Conservation (phyloP, 768 basidiomycete species). For the Trametes coccinea region DNA sequence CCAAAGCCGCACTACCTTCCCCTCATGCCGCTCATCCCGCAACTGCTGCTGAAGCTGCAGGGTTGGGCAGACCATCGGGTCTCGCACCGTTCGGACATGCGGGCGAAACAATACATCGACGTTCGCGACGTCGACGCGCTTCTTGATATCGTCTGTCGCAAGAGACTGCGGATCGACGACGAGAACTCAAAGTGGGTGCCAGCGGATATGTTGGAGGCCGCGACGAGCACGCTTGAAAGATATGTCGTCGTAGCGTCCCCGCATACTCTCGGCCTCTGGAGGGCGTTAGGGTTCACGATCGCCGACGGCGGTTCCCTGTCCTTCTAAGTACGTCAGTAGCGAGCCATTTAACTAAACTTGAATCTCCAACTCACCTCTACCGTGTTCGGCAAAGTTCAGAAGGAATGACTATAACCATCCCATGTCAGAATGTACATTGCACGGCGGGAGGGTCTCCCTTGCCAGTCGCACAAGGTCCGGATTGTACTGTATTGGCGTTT, state of each 20-base stretch:
- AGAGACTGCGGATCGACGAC: background rate
- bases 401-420: too few relatives aligned
- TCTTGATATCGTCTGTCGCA: conserved; percentile 35
- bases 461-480: too few relatives aligned
- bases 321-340: background rate
- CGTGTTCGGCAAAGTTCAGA: too few relatives aligned
- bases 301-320: background rate
- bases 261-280: background rate
- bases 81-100: conserved; percentile 35
- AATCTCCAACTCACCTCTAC: background rate
- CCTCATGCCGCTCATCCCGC: conserved; percentile 32
- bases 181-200: conserved; percentile 9
- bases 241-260: background rate
- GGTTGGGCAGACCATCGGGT: conserved; percentile 36
- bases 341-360: background rate
- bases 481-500: too few relatives aligned
- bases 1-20: conserved; percentile 23
- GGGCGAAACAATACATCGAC: conserved; percentile 41
- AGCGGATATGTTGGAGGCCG: background rate
- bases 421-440: too few relatives aligned
- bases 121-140: conserved; percentile 44
- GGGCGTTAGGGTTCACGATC: background rate
- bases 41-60: conserved; percentile 36
- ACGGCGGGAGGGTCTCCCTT: too few relatives aligned
- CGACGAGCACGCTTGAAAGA: background rate